Percentiles rank a stretch among this genome's conserved stretches.
These are phyloP conservation scores for Butyriboletus loyo DNA, from an alignment of 768 basidiomycete genomes.

Conservation along the genomic window DNA sequence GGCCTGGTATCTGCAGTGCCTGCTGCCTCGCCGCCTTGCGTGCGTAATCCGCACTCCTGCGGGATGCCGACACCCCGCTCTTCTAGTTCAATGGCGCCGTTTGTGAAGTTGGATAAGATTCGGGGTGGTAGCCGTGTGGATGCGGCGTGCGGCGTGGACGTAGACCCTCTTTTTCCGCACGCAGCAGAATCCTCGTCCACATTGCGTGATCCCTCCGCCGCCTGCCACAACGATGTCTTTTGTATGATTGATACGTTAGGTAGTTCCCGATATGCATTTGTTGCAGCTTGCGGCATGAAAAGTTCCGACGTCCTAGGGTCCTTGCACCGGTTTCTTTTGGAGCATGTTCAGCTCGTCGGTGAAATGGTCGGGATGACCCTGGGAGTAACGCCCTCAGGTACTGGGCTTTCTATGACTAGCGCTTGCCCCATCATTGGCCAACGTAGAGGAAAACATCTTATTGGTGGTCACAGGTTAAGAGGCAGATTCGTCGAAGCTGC, in stretches of 20 bases:
- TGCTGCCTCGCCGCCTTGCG: background rate
- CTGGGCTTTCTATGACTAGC: background rate
- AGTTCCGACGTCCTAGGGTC: background rate
- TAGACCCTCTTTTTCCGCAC: background rate
- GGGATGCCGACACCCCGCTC: conserved; percentile 21
- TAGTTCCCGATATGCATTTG: background rate
- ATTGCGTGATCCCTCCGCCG: conserved; percentile 6
- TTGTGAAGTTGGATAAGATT: conserved; percentile 3
- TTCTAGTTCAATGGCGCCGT: background rate
- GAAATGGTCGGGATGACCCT: background rate
- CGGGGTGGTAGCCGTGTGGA: background rate
- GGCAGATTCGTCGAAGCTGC: conserved; percentile 6
- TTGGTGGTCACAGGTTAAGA: background rate
- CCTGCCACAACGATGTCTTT: conserved; percentile 1
- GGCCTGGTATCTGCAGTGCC: too few species aligned
- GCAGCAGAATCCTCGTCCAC: background rate
- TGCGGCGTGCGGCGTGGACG: conserved; percentile 12
- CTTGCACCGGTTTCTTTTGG: background rate
- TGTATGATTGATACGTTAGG: background rate
- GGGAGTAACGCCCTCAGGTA: background rate
- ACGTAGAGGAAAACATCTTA: background rate
- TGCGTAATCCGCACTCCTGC: conserved; percentile 17
- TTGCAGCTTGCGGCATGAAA: background rate
- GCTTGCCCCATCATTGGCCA: background rate
- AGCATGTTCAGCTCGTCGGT: background rate